A percentile compares a stretch with the other conserved stretches of the same genome.
These are phyloP conservation scores for Didymella lethalis DNA, from an alignment of 2,329 filamentous ascomycete genomes.

Conservation along the genomic window DNA sequence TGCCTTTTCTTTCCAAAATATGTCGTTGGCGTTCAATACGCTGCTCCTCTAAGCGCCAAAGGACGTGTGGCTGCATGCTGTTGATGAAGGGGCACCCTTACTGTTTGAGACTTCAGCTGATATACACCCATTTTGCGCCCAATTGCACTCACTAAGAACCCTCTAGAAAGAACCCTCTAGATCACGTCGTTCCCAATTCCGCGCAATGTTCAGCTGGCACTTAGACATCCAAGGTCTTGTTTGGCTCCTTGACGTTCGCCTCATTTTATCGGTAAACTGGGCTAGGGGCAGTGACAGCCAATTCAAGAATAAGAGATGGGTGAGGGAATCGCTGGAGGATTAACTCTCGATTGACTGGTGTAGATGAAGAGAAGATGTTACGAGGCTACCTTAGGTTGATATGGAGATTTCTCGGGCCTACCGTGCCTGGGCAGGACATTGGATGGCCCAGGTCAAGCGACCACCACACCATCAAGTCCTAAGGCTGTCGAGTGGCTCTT, in stretches of 20 bases:
- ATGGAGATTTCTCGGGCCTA: background rate
- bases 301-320: background rate
- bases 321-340: too few relatives aligned
- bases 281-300: background rate
- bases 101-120: slow-evolving; percentile 12
- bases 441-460: background rate
- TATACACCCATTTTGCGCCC: background rate
- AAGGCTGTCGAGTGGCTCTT: background rate
- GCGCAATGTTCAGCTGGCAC: background rate
- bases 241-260: background rate
- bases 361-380: background rate
- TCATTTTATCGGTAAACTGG: background rate
- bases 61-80: slow-evolving; percentile 2
- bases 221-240: background rate
- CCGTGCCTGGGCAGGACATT: background rate
- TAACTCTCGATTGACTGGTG: background rate
- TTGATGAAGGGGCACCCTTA: slow-evolving; percentile 11
- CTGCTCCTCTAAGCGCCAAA: background rate
- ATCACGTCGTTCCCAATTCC: background rate
- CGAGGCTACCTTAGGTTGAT: background rate
- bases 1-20: background rate
- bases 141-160: too few relatives aligned
- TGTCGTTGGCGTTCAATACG: background rate
- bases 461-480: background rate
- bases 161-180: background rate